Evolutionary conservation across 768 basidiomycete species (phyloP).

Genomic region (Crassisporium funariophilum): DNA sequence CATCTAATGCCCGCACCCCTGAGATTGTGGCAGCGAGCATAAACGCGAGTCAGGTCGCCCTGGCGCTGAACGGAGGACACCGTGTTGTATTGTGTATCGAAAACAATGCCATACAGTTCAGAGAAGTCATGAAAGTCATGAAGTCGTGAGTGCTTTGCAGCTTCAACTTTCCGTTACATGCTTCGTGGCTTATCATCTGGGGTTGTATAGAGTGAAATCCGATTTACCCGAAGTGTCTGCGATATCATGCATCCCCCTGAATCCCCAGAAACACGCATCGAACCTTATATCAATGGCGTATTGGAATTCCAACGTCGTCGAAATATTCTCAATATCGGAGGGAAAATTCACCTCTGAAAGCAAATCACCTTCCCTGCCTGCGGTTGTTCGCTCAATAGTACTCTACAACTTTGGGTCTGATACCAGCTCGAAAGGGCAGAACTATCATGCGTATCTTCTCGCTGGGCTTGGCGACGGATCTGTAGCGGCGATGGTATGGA

Average conservation of each 20-base stretch:
- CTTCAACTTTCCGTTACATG: not conserved
- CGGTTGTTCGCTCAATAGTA: constrained; percentile 48
- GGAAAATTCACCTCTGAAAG: constrained; percentile 29
- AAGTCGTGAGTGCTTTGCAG: not conserved
- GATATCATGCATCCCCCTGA: constrained; percentile 62
- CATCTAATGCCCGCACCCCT: constrained; percentile 15
- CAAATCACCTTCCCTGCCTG: constrained; percentile 37
- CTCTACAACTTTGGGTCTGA: constrained; percentile 61
- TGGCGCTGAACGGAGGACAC: constrained; percentile 59
- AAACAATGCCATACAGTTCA: constrained; percentile 31
- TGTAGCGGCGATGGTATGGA: constrained; percentile 57
- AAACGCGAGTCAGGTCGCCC: constrained; percentile 66
- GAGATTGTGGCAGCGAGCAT: constrained; percentile 71
- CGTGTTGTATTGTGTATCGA: constrained; percentile 53
- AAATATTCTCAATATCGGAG: constrained; percentile 46
- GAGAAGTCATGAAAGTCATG: constrained; percentile 17
- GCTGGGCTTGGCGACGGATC: constrained; percentile 79
- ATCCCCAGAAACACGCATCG: constrained; percentile 48
- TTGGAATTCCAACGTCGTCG: constrained; percentile 70
- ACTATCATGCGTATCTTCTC: constrained; percentile 59
- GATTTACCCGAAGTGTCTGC: constrained; percentile 61
- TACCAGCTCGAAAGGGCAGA: constrained; percentile 29
- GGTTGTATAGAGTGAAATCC: constrained; percentile 7
- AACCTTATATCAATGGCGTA: constrained; percentile 64
- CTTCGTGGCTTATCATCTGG: not conserved